These are phyloP conservation scores for Alternaria sp. DNA, from an alignment of 2,329 filamentous ascomycete genomes.

Conservation along the genomic window DNA sequence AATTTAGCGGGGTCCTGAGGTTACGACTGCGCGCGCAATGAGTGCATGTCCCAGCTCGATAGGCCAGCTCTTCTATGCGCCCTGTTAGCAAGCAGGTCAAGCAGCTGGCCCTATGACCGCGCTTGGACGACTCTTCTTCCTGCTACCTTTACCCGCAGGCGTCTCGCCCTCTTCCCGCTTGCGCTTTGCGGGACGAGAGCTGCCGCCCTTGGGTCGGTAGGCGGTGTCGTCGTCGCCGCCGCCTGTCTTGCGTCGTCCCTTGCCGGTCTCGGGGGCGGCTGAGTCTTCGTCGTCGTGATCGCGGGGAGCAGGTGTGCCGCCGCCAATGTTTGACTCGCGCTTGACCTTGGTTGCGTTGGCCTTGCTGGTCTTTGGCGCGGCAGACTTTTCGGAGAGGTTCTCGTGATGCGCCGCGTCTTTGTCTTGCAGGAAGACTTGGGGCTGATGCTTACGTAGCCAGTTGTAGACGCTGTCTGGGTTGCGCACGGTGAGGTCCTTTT, in stretches of 20 bases:
- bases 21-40: neutral
- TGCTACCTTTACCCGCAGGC: slow-evolving; percentile 28
- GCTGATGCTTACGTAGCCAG: slow-evolving; percentile 86
- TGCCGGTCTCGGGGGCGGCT: slow-evolving; percentile 39
- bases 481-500: slow-evolving; percentile 63
- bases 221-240: slow-evolving; percentile 51
- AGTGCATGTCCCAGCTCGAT: neutral
- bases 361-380: slow-evolving; percentile 30
- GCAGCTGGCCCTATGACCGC: slow-evolving; percentile 19
- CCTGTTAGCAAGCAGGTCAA: neutral
- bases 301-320: slow-evolving; percentile 43
- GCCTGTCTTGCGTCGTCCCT: slow-evolving; percentile 36
- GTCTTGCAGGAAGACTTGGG: slow-evolving; percentile 84
- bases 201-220: slow-evolving; percentile 58
- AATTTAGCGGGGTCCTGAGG: neutral
- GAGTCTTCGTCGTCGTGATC: slow-evolving; percentile 53
- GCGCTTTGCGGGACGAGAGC: slow-evolving; percentile 49
- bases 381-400: slow-evolving; percentile 44
- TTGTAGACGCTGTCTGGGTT: slow-evolving; percentile 95
- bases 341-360: slow-evolving; percentile 37
- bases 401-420: slow-evolving; percentile 54
- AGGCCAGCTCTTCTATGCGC: neutral
- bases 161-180: slow-evolving; percentile 52
- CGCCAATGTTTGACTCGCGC: slow-evolving; percentile 40
- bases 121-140: slow-evolving; percentile 45